A percentile compares a stretch with the other conserved stretches of the same genome.
phyloP scores from a whole-genome alignment of 2,329 filamentous ascomycete genomes.

The Cephalotrichum gorgonifer region DNA sequence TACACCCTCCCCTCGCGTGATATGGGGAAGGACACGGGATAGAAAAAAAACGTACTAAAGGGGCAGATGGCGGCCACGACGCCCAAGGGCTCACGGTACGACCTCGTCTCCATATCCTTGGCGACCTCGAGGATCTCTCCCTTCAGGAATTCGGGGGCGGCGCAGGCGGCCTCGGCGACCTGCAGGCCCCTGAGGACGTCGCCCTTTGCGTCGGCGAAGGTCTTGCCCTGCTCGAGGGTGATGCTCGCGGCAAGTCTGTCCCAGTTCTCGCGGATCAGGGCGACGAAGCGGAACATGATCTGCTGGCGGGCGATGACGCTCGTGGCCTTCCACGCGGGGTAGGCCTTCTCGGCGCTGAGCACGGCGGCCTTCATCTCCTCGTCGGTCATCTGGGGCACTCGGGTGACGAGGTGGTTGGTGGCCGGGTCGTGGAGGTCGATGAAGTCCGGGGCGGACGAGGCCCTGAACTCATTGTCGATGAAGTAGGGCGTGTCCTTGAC shows the following conservation, averaged over 20 bases:
- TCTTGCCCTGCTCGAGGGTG: slow-evolving; percentile 83
- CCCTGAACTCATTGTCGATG: slow-evolving; percentile 67
- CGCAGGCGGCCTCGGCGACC: slow-evolving; percentile 75
- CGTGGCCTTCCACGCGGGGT: slow-evolving; percentile 61
- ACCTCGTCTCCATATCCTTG: slow-evolving; percentile 83
- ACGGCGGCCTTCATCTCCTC: slow-evolving; percentile 67
- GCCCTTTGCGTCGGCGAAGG: slow-evolving; percentile 70
- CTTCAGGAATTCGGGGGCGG: slow-evolving; percentile 70
- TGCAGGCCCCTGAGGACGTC: slow-evolving; percentile 75
- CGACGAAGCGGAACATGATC: slow-evolving; percentile 81
- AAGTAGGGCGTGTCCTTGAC: slow-evolving; percentile 71
- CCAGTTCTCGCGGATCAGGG: slow-evolving; percentile 74
- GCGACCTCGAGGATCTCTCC: slow-evolving; percentile 77
- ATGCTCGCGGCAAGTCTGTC: slow-evolving; percentile 76
- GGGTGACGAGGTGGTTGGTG: slow-evolving; percentile 75
- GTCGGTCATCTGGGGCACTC: slow-evolving; percentile 73
- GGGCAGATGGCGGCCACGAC: slow-evolving; percentile 79
- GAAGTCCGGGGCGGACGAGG: slow-evolving; percentile 58
- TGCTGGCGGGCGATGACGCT: slow-evolving; percentile 67
- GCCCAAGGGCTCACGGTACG: slow-evolving; percentile 71
- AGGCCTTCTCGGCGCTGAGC: slow-evolving; percentile 65
- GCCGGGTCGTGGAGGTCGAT: slow-evolving; percentile 76
- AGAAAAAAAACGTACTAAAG: slow-evolving; percentile 52
- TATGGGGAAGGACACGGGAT: neutral
- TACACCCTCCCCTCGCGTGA: no score